Evolutionary conservation across 2,329 filamentous ascomycete genomes (phyloP), one percentile per base, ranked within the genome.

Genomic region (Ophiostoma populinum): DNA sequence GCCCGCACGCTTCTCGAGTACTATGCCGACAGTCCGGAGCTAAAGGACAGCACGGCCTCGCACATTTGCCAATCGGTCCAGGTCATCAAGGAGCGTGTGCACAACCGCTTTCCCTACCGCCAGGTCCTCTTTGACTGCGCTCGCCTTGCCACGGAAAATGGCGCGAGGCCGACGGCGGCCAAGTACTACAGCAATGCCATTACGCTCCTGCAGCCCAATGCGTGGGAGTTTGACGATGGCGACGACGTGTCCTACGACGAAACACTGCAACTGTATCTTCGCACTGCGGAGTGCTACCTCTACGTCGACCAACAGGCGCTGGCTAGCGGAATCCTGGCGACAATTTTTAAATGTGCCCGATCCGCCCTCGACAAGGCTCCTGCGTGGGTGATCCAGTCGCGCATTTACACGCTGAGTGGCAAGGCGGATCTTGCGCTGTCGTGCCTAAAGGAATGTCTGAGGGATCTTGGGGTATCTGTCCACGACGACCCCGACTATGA

Each of bases 191-290:
- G 67, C 29, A 70, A 74, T 36, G 85, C 82, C 32, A 65, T 93
- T 30, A 63, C 65, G 8, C 63, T 95, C n/a, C 62, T 95, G 11
- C 85, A 92, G 49, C 62, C 76, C 6, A 59, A 80, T 35, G 75
- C 80, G 1, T 95, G 87, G 87, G 62, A 70, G 27, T n/a, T n/a
- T n/a, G 74, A 79, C 20, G 63, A 61, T 6, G 54, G 58, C 11
- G 64, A 70, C 5, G 87, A 94, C 50, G 76, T 80, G 1, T 78
- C 73, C 30, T 93, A 93, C 47, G 75, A 83, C 9, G 87, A 95
- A 56, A 92, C 85, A 0, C 63, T 92, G 42, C 74, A 77, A 42
- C 62, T 92, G 2, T 75, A 82, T 51, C 73, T 85, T 5, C 73
- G 80, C 35, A 73, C 81, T 5, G 80, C 85, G 4, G 85, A 93